A percentile compares a stretch with the other conserved stretches of the same genome.
Conservation (phyloP, 2,329 filamentous ascomycete species). For the Aspergillaceae sp. region DNA sequence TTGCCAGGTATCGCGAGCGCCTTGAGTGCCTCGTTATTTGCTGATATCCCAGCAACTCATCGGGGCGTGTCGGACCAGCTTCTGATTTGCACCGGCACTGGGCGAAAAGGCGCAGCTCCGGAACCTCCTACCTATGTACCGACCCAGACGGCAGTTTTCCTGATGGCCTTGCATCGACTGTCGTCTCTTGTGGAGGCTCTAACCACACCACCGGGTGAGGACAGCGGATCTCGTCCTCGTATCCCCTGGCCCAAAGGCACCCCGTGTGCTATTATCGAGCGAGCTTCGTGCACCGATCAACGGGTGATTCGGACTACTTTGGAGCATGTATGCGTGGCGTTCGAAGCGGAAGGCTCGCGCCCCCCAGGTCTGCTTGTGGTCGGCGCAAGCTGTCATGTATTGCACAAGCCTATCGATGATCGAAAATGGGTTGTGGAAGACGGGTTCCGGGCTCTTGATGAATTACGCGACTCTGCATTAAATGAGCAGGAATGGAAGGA, state of each 20-base stretch:
- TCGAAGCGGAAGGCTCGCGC: conserved; percentile 80
- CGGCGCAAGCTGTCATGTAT: conserved; percentile 70
- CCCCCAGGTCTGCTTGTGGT: conserved; percentile 85
- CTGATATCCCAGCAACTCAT: conserved; percentile 79
- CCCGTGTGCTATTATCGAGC: conserved; percentile 85
- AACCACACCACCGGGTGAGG: conserved; percentile 29
- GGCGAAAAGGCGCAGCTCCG: conserved; percentile 75
- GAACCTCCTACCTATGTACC: conserved; percentile 69
- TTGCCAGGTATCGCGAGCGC: conserved; percentile 87
- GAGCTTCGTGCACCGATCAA: conserved; percentile 90
- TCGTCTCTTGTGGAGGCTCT: conserved; percentile 64
- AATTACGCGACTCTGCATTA: conserved; percentile 23
- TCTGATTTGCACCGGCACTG: conserved; percentile 91
- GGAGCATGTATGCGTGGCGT: conserved; percentile 65
- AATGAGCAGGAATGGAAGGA: conserved; percentile 6
- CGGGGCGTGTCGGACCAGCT: conserved; percentile 86
- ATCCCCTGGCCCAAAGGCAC: conserved; percentile 62
- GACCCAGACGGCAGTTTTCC: conserved; percentile 76
- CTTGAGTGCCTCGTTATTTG: conserved; percentile 78
- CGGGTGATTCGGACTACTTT: conserved; percentile 83
- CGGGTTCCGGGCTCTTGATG: conserved; percentile 67
- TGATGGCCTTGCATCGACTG: conserved; percentile 91
- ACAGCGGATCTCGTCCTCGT: conserved; percentile 17
- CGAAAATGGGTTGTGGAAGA: conserved; percentile 79
- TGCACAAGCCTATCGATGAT: conserved; percentile 49